Evolutionary conservation across 257 asterid genomes (phyloP).

Genomic region (Solanum ossicruentum): DNA sequence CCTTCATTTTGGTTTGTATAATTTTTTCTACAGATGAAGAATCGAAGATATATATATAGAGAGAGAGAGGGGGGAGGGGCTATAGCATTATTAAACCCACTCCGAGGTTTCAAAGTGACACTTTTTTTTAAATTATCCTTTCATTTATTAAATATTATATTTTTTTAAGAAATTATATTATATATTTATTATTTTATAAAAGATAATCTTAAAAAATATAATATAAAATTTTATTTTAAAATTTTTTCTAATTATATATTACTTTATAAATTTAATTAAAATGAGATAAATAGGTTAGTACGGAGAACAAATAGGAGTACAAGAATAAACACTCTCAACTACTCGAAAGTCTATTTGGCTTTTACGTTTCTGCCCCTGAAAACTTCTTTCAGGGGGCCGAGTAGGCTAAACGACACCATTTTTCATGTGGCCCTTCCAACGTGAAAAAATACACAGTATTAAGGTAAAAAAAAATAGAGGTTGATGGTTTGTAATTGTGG

Average conservation of each 20-base stretch:
- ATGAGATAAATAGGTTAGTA: accelerated
- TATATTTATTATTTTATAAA: too few relatives aligned
- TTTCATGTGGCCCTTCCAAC: background rate
- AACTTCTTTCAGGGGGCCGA: background rate
- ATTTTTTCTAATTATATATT: too few relatives aligned
- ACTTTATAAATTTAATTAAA: too few relatives aligned
- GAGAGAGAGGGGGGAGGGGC: too few relatives aligned
- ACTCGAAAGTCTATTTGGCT: background rate
- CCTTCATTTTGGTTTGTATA: slow-evolving; percentile 19
- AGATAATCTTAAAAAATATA: too few relatives aligned
- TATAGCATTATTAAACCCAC: background rate
- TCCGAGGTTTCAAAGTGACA: background rate
- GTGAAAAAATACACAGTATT: too few relatives aligned
- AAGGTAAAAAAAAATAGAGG: background rate
- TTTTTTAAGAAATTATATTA: too few relatives aligned
- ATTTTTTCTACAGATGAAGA: background rate
- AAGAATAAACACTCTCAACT: background rate
- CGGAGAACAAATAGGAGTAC: background rate
- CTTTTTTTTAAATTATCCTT: too few relatives aligned
- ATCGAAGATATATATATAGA: background rate
- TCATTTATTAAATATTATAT: too few relatives aligned
- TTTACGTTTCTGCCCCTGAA: background rate
- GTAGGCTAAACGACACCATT: background rate
- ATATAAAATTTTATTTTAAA: too few relatives aligned
- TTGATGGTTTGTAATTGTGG: background rate